Percentiles rank a stretch among this genome's conserved stretches.
Evolutionary conservation across 495 filamentous ascomycete genomes (phyloP).

Genomic region (Terfezia claveryi): DNA sequence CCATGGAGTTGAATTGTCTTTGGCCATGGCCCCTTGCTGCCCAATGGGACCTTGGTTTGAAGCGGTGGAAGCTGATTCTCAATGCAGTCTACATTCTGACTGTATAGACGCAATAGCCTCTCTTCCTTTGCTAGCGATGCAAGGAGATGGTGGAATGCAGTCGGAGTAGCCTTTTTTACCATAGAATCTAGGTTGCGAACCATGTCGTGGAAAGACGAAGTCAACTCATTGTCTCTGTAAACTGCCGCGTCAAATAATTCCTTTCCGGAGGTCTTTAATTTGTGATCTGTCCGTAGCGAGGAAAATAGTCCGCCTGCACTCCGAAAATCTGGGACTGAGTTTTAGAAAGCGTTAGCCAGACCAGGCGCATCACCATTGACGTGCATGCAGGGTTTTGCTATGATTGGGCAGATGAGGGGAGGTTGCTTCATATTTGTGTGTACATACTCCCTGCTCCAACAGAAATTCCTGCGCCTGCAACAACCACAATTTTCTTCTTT

Average conservation of each 20-base stretch:
- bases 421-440: not conserved
- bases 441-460: constrained; percentile 83
- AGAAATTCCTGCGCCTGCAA: constrained; percentile 91
- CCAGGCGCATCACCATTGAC: too few relatives aligned
- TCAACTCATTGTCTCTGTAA: constrained; percentile 73
- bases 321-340: constrained; percentile 80
- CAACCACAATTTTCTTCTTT: constrained; percentile 86
- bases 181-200: constrained; percentile 64
- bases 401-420: constrained; percentile 1
- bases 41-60: constrained; percentile 47
- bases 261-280: constrained; percentile 81
- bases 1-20: constrained; percentile 85
- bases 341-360: not conserved
- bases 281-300: constrained; percentile 60
- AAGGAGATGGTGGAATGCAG: constrained; percentile 79
- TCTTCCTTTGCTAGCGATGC: constrained; percentile 75
- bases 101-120: constrained; percentile 78
- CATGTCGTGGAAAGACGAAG: constrained; percentile 83
- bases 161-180: constrained; percentile 54
- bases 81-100: constrained; percentile 88
- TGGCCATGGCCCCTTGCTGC: constrained; percentile 71
- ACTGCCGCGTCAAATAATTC: constrained; percentile 93
- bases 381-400: too few relatives aligned
- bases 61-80: constrained; percentile 70
- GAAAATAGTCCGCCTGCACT: constrained; percentile 74